Conservation (phyloP, 192 early-diverging fungal species). For the Backusella sp. region DNA sequence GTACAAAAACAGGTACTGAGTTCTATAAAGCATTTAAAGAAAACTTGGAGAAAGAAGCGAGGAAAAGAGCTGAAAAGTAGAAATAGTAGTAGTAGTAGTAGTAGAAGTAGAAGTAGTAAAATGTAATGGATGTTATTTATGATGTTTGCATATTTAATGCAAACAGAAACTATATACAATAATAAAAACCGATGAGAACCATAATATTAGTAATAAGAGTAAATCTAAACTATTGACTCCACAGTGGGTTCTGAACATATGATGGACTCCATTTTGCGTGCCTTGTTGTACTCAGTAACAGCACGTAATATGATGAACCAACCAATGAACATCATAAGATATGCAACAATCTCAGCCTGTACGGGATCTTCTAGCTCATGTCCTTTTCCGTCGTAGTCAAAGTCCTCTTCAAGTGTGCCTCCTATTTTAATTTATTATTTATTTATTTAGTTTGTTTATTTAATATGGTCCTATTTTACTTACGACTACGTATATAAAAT, state of each 20-base stretch:
- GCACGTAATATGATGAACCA: slow-evolving; percentile 68
- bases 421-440: neutral
- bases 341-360: slow-evolving; percentile 47
- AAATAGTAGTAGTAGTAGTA: neutral
- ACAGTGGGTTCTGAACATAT: slow-evolving; percentile 32
- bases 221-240: neutral
- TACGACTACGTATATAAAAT: slow-evolving; percentile 54
- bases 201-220: neutral
- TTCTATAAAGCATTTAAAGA: slow-evolving; percentile 43
- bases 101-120: neutral
- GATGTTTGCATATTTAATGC: neutral
- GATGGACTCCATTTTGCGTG: slow-evolving; percentile 62
- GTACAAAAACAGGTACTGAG: slow-evolving; percentile 18
- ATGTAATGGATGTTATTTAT: neutral
- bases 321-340: slow-evolving; percentile 70
- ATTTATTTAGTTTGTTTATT: neutral
- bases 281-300: slow-evolving; percentile 65
- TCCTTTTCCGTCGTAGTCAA: slow-evolving; percentile 22
- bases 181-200: neutral
- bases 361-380: neutral
- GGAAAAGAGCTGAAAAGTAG: slow-evolving; percentile 23
- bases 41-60: slow-evolving; percentile 38
- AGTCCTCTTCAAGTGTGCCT: slow-evolving; percentile 38
- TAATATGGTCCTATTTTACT: neutral
- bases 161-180: slow-evolving; percentile 1